Conservation (phyloP, 2,329 filamentous ascomycete genomes). For the Cladophialophora immunda region DNA sequence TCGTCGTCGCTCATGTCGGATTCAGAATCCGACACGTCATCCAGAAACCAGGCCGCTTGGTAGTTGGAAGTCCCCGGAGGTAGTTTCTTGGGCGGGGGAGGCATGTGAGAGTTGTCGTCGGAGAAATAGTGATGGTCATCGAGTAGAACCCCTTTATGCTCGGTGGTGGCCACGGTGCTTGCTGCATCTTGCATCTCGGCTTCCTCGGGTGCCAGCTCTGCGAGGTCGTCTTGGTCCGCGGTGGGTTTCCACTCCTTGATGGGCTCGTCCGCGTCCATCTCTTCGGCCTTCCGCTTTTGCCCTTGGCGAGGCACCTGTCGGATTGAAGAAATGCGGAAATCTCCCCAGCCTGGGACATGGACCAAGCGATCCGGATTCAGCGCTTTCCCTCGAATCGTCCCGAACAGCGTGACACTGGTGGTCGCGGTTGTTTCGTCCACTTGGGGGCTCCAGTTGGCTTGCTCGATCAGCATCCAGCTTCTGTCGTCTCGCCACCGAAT, state of each 20-base stretch:
- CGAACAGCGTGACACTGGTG: slow-evolving; percentile 77
- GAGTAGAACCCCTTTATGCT: slow-evolving; percentile 85
- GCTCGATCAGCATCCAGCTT: slow-evolving; percentile 93
- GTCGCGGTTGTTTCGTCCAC: slow-evolving; percentile 52
- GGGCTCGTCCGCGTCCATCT: slow-evolving; percentile 73
- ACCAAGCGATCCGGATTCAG: slow-evolving; percentile 90
- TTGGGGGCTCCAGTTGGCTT: slow-evolving; percentile 74
- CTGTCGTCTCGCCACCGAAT: slow-evolving; percentile 95
- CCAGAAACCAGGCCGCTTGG: slow-evolving; percentile 92
- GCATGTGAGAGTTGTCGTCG: slow-evolving; percentile 74
- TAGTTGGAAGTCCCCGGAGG: slow-evolving; percentile 93
- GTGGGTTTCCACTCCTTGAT: slow-evolving; percentile 69
- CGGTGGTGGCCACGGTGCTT: slow-evolving; percentile 60
- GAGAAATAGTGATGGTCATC: slow-evolving; percentile 99
- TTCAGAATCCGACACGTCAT: slow-evolving; percentile 80
- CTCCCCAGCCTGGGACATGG: slow-evolving; percentile 92
- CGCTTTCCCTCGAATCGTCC: slow-evolving; percentile 83
- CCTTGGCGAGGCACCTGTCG: slow-evolving; percentile 70
- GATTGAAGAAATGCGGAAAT: slow-evolving; percentile 91
- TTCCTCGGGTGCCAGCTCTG: slow-evolving; percentile 86
- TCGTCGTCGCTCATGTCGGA: slow-evolving; percentile 83
- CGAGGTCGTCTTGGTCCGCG: slow-evolving; percentile 82
- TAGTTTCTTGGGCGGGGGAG: slow-evolving; percentile 73
- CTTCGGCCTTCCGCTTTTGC: slow-evolving; percentile 62
- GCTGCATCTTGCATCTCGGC: slow-evolving; percentile 77